Evolutionary conservation across 2,329 filamentous ascomycete genomes (phyloP), one percentile per base, ranked within the genome.

Genomic region (Aspergillus oerlinghausenensis): DNA sequence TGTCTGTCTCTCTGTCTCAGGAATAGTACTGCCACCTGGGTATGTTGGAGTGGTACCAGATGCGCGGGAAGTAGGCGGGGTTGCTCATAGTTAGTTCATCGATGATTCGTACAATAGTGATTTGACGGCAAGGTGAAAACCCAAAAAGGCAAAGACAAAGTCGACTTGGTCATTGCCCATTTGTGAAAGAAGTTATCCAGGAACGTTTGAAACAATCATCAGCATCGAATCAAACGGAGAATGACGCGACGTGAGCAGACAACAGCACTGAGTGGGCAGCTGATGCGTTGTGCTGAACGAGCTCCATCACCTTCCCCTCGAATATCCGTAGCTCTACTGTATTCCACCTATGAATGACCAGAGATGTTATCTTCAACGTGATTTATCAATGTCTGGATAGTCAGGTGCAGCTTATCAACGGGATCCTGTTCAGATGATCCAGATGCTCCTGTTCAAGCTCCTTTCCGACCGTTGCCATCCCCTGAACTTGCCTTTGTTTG

Each of bases 21-120:
- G 49, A 40, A 51, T 45, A 25, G 50, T 40, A 50, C 25, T 49
- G 23, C 55, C 57, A 56, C 51, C 21, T 55, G 57, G 45, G 43
- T 38, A 42, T 32, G 29, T 42, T 42, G 45, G n/a, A 57, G 57
- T 57, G 57, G 55, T 56, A 60, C 59, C 57, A 57, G 45, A 61
- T 57, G 55, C 21, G 4, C 9, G 26, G 49, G 49, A 50, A 26
- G 21, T 19, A 21, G 10, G 26, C 26, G 49, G 48, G 49, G 7
- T 29, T 50, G 26, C 49, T 26, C 28, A 29, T 50, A 28, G 32
- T 35, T 35, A 35, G 32, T 38, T 38, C 32, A 38, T 17, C 32
- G 32, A 38, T 17, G 32, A 35, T 38, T 14, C 38, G 6, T 23
- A 23, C 23, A 50, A 26, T 19, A n/a, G 28, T 19, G 38, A 43